Evolutionary conservation across 805 yeast genomes (phyloP).

Genomic region (Metschnikowia peoriensis): DNA sequence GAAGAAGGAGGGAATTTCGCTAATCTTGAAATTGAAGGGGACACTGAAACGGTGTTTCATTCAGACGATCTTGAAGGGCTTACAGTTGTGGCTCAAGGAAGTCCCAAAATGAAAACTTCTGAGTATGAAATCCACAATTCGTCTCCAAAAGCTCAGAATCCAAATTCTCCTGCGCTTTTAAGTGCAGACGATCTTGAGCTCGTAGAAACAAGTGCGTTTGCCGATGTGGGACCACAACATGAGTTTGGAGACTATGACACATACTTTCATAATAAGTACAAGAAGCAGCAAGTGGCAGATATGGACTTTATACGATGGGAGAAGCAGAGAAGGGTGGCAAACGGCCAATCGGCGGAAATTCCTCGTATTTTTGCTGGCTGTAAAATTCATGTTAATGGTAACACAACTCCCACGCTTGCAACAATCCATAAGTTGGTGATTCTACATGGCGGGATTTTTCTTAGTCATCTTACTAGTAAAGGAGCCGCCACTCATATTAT

Average conservation of each 20-base stretch:
- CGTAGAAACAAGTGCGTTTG: constrained; percentile 16
- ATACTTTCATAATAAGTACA: constrained; percentile 60
- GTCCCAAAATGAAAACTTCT: not conserved
- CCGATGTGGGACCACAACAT: constrained; percentile 36
- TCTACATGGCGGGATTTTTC: constrained; percentile 75
- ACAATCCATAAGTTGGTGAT: constrained; percentile 71
- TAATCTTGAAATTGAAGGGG: not conserved
- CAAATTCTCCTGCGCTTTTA: not conserved
- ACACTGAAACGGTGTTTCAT: not conserved
- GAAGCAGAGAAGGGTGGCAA: constrained; percentile 27
- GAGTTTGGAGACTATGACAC: constrained; percentile 66
- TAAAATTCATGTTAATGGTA: constrained; percentile 80
- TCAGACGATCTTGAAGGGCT: not conserved
- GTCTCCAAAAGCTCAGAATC: not conserved
- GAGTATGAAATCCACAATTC: not conserved
- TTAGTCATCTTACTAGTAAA: constrained; percentile 68
- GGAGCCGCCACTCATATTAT: constrained; percentile 80
- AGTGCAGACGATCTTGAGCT: constrained; percentile 10
- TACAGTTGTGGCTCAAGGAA: not conserved
- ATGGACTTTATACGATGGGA: constrained; percentile 51
- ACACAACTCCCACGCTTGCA: constrained; percentile 75
- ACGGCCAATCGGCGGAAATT: constrained; percentile 12
- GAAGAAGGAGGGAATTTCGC: no score
- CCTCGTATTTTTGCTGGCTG: constrained; percentile 58
- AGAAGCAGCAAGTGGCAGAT: constrained; percentile 62